Percentiles rank a stretch among this genome's conserved stretches.
These are phyloP conservation scores for Ophiostoma novo-ulmi DNA, from an alignment of 2,329 filamentous ascomycete genomes.

Conservation along the genomic window DNA sequence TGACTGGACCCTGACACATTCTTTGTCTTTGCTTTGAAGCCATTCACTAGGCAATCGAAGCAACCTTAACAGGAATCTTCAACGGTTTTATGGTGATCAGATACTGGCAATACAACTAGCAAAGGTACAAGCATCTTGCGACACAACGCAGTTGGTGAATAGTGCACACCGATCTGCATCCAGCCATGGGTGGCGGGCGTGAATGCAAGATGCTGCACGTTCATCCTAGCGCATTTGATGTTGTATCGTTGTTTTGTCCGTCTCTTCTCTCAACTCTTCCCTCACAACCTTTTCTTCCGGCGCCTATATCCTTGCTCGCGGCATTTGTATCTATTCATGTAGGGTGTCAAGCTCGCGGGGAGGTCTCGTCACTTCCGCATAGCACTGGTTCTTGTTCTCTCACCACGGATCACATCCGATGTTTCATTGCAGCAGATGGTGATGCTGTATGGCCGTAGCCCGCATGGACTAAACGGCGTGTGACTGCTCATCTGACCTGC, in stretches of 20 bases:
- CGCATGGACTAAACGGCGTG: not conserved
- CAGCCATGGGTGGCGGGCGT: not conserved
- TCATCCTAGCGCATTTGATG: not conserved
- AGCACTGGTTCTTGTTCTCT: not conserved
- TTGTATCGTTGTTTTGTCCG: not conserved
- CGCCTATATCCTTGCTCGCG: not conserved
- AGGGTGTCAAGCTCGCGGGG: not conserved
- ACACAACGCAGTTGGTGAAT: not conserved
- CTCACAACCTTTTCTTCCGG: not conserved
- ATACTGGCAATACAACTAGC: not conserved
- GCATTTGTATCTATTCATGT: not conserved
- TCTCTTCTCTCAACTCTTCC: not conserved
- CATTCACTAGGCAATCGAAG: not conserved
- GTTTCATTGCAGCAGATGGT: not conserved
- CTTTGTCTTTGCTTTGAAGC: not conserved
- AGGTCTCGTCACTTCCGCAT: not conserved
- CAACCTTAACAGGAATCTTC: not conserved
- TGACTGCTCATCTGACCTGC: slow-evolving; percentile 12
- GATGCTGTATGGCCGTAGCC: not conserved
- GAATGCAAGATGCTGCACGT: slow-evolving; percentile 10
- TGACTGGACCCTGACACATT: not conserved
- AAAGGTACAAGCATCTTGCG: not conserved
- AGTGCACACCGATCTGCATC: not conserved
- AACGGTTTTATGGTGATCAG: not conserved
- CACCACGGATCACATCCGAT: not conserved